These are phyloP conservation scores for Hibiscus syriacus DNA, from an alignment of 345 rosid genomes.

Conservation along the genomic window DNA sequence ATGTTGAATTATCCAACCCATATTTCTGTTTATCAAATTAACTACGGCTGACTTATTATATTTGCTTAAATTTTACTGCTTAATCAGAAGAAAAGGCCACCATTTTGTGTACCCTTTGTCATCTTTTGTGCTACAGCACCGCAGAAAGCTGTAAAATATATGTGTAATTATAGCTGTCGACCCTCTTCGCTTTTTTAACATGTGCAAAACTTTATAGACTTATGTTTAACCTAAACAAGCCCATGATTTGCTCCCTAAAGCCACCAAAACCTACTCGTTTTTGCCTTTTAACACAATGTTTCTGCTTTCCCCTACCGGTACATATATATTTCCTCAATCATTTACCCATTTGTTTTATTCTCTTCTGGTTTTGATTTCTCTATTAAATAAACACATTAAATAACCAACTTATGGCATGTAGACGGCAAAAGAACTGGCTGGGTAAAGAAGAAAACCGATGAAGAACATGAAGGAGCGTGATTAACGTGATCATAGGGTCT, in stretches of 20 bases:
- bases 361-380: neutral
- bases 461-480: neutral
- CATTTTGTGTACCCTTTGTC: neutral
- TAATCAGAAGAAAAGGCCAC: neutral
- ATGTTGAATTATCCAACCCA: too few species aligned
- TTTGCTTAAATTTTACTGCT: neutral
- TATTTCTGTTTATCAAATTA: neutral
- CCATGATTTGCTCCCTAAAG: neutral
- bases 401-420: neutral
- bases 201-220: neutral
- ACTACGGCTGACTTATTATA: neutral
- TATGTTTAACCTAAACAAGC: neutral
- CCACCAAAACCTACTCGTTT: too few species aligned
- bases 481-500: neutral
- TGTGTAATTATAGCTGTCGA: too few species aligned
- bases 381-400: neutral
- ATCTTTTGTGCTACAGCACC: slow-evolving; percentile 4
- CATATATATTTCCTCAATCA: neutral
- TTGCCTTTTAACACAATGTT: neutral
- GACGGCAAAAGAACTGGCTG: neutral
- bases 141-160: too few species aligned
- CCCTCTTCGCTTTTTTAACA: neutral
- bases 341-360: neutral
- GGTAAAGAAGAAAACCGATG: neutral
- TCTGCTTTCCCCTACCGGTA: neutral